Evolutionary conservation across 75 land plant genomes (phyloP).

Genomic region (Picea sitchensis): DNA sequence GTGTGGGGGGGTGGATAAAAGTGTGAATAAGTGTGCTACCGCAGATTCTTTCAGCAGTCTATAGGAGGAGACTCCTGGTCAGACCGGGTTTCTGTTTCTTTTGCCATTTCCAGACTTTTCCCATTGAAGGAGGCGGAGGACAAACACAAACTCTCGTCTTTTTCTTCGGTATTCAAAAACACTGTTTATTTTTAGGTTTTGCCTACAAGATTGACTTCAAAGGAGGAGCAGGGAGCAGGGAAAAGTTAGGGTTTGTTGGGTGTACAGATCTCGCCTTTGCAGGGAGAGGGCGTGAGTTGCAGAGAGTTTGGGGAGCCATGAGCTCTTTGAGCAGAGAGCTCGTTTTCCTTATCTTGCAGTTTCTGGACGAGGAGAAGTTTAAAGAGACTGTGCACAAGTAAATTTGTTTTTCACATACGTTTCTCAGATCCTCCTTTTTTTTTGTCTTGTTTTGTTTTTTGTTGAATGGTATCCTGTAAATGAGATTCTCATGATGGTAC

Average conservation of each 20-base stretch:
- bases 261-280: too few species aligned
- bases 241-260: background rate
- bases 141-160: background rate
- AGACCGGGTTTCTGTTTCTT: background rate
- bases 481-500: too few species aligned
- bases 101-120: background rate
- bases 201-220: too few species aligned
- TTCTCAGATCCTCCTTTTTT: too few species aligned
- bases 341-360: constrained; percentile 42
- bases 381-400: constrained; percentile 46
- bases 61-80: constrained; percentile 1
- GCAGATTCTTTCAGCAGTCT: background rate
- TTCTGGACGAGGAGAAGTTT: constrained; percentile 40
- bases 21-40: background rate
- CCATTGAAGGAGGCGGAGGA: background rate
- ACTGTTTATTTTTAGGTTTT: background rate
- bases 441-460: too few species aligned
- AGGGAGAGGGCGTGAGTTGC: background rate
- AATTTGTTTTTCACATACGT: background rate
- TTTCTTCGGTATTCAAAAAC: background rate
- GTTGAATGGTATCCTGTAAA: too few species aligned
- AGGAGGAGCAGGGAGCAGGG: too few species aligned
- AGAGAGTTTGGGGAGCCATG: constrained; percentile 74
- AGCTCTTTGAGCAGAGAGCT: constrained; percentile 36
- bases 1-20: background rate